Evolutionary conservation across 2,329 filamentous ascomycete genomes (phyloP), one percentile per base, ranked within the genome.

Genomic region (Cladobotryum mycophilum): DNA sequence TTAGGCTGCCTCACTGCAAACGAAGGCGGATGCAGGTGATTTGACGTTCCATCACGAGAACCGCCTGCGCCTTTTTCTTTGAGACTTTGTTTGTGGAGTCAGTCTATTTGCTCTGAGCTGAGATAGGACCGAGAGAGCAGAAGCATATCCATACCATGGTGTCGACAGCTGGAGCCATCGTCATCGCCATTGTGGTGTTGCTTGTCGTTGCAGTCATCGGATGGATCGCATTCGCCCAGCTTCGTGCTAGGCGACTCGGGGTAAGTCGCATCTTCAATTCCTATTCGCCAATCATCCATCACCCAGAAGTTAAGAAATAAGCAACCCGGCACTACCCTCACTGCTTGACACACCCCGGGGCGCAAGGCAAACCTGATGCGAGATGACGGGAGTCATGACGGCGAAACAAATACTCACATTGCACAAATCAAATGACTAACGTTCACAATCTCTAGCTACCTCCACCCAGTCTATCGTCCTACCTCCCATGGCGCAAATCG

Each of bases 181-280:
- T 90, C 66, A 82, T 95, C 64, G 77, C 89, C 62, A 67, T 92
- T 62, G 60, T 89, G 58, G 70, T 89, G 59, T 65, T 88, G 61
- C 63, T 81, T 48, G 53, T 85, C 49, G 67, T 74, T 49, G 80
- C 70, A 22, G 82, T 72, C 51, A 68, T 78, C 50, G 83, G 78
- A 62, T 92, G 85, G 83, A 71, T 89, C 53, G 68, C 82, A 61
- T 90, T 84, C 63, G 82, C 84, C 30, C 85, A 88, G 62, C 74
- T 85, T 60, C 85, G 85, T 60, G 88, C 88, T 46, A 78, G 83
- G 55, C 81, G 82, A 63, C 78, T 90, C 49, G 89, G 89, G 20
- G 80, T 82, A 73, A 58, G 79, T 74, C 50, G 49, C 33, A n/a
- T 52, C 49, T 40, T 7, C 13, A 8, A 3, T 14, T 20, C 33